Evolutionary conservation across 768 basidiomycete species (phyloP).

Genomic region (Lanmaoa pseudosensibilis): DNA sequence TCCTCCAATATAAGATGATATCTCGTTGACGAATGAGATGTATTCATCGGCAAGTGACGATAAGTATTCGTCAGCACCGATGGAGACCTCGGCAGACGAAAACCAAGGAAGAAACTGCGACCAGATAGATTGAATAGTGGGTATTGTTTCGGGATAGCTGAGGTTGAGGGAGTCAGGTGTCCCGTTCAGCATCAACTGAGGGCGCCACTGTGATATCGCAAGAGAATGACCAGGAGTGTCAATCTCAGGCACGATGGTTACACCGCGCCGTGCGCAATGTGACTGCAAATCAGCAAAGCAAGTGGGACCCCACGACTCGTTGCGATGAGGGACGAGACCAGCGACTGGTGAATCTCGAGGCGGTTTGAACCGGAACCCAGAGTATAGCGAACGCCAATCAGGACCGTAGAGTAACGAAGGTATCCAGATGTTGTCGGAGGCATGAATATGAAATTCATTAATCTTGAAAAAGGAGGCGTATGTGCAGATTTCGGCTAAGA

Average conservation of each 20-base stretch:
- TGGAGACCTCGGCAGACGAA: constrained; percentile 41
- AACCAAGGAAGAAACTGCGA: constrained; percentile 42
- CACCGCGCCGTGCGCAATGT: constrained; percentile 38
- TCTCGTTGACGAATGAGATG: constrained; percentile 42
- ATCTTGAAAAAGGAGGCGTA: constrained; percentile 49
- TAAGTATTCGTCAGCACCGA: constrained; percentile 47
- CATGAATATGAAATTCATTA: constrained; percentile 44
- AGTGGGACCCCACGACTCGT: constrained; percentile 41
- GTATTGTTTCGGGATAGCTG: constrained; percentile 42
- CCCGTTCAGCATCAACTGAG: constrained; percentile 38
- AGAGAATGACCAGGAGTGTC: constrained; percentile 47
- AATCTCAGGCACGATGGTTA: constrained; percentile 43
- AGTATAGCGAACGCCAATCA: constrained; percentile 42
- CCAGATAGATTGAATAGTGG: constrained; percentile 45
- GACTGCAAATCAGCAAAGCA: constrained; percentile 37
- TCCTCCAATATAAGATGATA: constrained; percentile 38
- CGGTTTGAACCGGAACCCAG: constrained; percentile 44
- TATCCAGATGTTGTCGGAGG: constrained; percentile 46
- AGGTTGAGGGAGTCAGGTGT: constrained; percentile 40
- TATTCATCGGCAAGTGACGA: constrained; percentile 41
- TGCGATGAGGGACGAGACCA: constrained; percentile 38
- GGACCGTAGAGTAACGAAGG: constrained; percentile 38
- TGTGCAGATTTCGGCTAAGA: constrained; percentile 41
- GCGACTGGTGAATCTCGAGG: constrained; percentile 32
- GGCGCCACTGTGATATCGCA: constrained; percentile 46